Percentiles rank a stretch among this genome's conserved stretches.
These are phyloP conservation scores for Aspergillus spinulosporus DNA, from an alignment of 2,329 filamentous ascomycete species.

Conservation along the genomic window DNA sequence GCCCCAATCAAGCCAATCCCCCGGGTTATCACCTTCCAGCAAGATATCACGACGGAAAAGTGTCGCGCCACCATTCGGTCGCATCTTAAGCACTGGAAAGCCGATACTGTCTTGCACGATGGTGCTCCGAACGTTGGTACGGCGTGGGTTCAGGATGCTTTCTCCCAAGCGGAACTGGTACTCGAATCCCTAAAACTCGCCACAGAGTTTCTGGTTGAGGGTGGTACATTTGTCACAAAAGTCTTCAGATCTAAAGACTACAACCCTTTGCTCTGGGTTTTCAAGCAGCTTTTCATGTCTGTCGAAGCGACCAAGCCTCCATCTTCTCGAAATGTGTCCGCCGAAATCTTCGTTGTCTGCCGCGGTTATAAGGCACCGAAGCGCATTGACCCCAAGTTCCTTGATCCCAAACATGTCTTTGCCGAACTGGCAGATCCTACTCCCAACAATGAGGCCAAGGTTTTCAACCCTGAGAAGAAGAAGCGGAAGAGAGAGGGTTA, in stretches of 20 bases:
- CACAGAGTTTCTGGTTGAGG: conserved; percentile 85
- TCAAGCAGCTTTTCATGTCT: conserved; percentile 92
- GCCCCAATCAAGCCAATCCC: conserved; percentile 95
- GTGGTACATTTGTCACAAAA: conserved; percentile 94
- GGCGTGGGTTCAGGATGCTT: conserved; percentile 97
- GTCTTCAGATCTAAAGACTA: conserved; percentile 97
- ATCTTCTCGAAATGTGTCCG: conserved; percentile 91
- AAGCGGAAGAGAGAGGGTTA: conserved; percentile 98
- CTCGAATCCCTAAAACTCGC: conserved; percentile 90
- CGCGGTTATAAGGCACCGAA: conserved; percentile 94
- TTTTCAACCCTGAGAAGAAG: conserved; percentile 96
- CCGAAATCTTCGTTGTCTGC: conserved; percentile 98
- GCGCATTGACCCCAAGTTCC: conserved; percentile 84
- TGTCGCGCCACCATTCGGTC: conserved; percentile 84
- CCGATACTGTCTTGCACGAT: conserved; percentile 92
- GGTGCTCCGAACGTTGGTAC: conserved; percentile 97
- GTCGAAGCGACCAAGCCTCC: conserved; percentile 98
- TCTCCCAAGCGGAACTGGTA: conserved; percentile 91
- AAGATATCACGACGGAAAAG: conserved; percentile 96
- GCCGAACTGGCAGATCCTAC: conserved; percentile 82
- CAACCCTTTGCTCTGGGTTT: conserved; percentile 92
- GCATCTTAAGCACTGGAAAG: conserved; percentile 94
- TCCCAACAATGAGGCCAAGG: conserved; percentile 95
- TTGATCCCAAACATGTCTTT: conserved; percentile 87
- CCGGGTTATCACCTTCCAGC: conserved; percentile 90